A percentile compares a stretch with the other conserved stretches of the same genome.
Conservation (phyloP, 1,284 basidiomycete species). For the Cutaneotrichosporon sp. region DNA sequence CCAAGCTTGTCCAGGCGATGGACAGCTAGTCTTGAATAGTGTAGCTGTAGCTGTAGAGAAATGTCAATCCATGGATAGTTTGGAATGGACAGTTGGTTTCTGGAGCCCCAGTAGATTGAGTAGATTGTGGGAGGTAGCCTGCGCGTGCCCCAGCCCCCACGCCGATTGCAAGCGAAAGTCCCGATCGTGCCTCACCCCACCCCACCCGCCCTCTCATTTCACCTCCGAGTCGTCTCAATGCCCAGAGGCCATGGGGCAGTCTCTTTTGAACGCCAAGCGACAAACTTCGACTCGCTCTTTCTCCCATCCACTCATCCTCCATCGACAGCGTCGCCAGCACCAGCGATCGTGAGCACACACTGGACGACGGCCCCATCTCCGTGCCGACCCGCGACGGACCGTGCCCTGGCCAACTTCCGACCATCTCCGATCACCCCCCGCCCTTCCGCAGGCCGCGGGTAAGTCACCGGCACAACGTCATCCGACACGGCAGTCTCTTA, state of each 20-base stretch:
- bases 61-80: neutral
- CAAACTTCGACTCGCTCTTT: neutral
- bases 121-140: too few relatives aligned
- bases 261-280: neutral
- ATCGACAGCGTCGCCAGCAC: neutral
- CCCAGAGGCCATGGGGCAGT: too few relatives aligned
- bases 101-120: neutral
- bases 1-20: conserved; percentile 62
- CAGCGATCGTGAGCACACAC: neutral
- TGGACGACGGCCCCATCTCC: neutral
- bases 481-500: conserved; percentile 2
- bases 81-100: neutral
- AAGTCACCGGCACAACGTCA: neutral
- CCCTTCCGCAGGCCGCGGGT: neutral
- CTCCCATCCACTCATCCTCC: neutral
- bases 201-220: neutral
- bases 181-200: neutral
- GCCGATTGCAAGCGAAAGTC: neutral
- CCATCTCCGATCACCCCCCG: conserved; percentile 16
- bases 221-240: neutral
- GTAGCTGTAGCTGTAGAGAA: neutral
- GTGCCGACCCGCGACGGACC: neutral
- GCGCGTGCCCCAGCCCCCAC: neutral
- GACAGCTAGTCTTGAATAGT: conserved; percentile 28
- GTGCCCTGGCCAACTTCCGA: conserved; percentile 7